Evolutionary conservation across 176 grass and related monocot genomes (phyloP), one percentile per base, ranked within the genome.

Genomic region (Luzula sylvatica): DNA sequence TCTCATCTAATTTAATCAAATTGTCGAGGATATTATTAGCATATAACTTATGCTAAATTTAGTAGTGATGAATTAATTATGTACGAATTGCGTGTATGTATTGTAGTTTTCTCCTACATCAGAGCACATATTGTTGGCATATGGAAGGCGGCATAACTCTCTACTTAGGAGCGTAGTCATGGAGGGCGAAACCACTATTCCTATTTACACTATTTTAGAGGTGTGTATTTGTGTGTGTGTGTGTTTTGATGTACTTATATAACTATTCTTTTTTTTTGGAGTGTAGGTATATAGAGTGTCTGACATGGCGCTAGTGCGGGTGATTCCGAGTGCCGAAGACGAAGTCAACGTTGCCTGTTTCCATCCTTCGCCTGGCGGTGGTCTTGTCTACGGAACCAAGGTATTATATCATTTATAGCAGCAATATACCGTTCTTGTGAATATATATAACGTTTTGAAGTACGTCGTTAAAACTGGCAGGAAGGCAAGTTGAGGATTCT

Each of bases 141-240:
- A 98, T 80, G 93, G 93, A 45, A 77, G 93, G 29, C 86, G 93
- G 30, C 93, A 98, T 80, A 77, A 50, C 68, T 98, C 93, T 2
- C 66, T 98, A 28, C 82, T 90, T 42, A 83, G 93, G 70, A 92
- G 75, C 66, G 56, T 90, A 68, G 86, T 98, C 19, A 74, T 90
- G 67, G 93, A 98, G 53, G 93, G 78, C 13, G 78, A 87, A 5
- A 98, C 73, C 69, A 82, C 78, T 26, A 68, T 98, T 66, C 93
- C 82, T 75, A 87, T 83, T 63, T 98, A 87, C 67, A 98, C 81
- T 56, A 98, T 98, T 38, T 98, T 98, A 69, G 93, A 98, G 93
- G 93, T 98, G 65, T 38, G 5, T 35, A 35, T 35, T 35, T 35
- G 30, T 35, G 5, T 35, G 9, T 35, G 7, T 7, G 9, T 35